A percentile compares a stretch with the other conserved stretches of the same genome.
phyloP scores from a whole-genome alignment of 2,329 filamentous ascomycete genomes.

The Penicillium sp. region DNA sequence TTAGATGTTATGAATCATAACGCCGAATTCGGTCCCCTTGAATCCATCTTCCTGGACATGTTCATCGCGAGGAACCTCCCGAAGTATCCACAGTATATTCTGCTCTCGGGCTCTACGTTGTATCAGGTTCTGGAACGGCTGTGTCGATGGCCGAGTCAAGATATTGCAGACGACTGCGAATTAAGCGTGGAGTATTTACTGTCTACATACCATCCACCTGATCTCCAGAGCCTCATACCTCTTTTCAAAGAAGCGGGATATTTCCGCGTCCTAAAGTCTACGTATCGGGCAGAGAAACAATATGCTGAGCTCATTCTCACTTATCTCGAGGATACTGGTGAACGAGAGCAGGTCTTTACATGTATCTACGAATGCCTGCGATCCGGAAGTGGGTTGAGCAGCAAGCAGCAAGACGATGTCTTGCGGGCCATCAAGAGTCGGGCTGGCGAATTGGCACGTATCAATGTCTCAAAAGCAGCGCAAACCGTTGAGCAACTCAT shows the following conservation, averaged over 20 bases:
- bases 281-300: constrained; percentile 75
- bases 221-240: constrained; percentile 70
- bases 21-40: constrained; percentile 66
- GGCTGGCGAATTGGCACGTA: constrained; percentile 61
- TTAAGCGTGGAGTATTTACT: constrained; percentile 94
- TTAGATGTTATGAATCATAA: constrained; percentile 77
- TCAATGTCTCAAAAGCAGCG: constrained; percentile 65
- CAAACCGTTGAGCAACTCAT: constrained; percentile 60
- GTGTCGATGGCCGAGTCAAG: constrained; percentile 75
- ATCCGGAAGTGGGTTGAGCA: constrained; percentile 57
- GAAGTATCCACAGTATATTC: constrained; percentile 93
- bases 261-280: constrained; percentile 85
- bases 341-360: constrained; percentile 70
- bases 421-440: constrained; percentile 63
- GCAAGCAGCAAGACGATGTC: constrained; percentile 70
- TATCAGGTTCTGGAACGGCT: constrained; percentile 76
- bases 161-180: constrained; percentile 88
- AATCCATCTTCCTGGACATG: constrained; percentile 96
- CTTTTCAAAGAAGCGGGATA: constrained; percentile 77
- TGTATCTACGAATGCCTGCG: constrained; percentile 74
- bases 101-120: constrained; percentile 81
- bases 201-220: constrained; percentile 86
- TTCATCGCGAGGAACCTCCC: constrained; percentile 93
- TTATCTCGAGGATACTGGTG: constrained; percentile 80
- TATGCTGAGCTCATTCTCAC: constrained; percentile 73